Percentiles rank a stretch among this genome's conserved stretches.
Conservation (phyloP, 1,284 basidiomycete genomes). For the Melampsora larici-populina region DNA sequence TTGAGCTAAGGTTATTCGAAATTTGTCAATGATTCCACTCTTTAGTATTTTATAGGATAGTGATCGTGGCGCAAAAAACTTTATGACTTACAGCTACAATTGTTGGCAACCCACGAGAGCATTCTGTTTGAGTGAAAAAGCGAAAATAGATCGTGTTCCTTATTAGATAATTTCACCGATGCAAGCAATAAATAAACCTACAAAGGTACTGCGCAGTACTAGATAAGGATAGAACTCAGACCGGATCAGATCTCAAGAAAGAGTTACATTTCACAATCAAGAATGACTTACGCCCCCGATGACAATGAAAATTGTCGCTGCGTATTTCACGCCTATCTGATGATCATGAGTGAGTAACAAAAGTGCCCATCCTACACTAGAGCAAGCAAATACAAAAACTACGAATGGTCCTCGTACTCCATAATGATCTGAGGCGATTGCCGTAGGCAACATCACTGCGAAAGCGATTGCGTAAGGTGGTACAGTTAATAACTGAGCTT, state of each 20-base stretch:
- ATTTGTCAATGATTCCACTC: neutral
- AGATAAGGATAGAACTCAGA: neutral
- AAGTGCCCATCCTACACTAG: slow-evolving; percentile 13
- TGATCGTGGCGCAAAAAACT: neutral
- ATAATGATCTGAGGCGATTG: slow-evolving; percentile 15
- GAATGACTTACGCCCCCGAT: slow-evolving; percentile 12
- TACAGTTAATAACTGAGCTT: slow-evolving; percentile 19
- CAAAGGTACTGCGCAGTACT: slow-evolving; percentile 32
- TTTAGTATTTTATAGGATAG: neutral
- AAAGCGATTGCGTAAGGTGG: slow-evolving; percentile 17
- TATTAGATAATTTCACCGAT: neutral
- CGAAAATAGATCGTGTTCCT: too few species aligned
- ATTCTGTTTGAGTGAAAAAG: slow-evolving; percentile 5
- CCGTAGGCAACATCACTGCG: slow-evolving; percentile 20
- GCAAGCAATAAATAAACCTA: neutral
- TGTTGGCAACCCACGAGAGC: slow-evolving; percentile 26
- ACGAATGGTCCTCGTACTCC: slow-evolving; percentile 17
- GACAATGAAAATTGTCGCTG: slow-evolving; percentile 17
- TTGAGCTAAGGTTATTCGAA: neutral
- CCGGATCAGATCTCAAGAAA: neutral
- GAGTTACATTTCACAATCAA: neutral
- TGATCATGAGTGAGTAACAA: slow-evolving; percentile 1
- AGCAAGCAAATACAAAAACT: neutral
- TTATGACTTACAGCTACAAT: slow-evolving; percentile 16
- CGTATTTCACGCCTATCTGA: neutral